Evolutionary conservation across 768 basidiomycete species (phyloP).

Genomic region (Leccinum incarnatum): DNA sequence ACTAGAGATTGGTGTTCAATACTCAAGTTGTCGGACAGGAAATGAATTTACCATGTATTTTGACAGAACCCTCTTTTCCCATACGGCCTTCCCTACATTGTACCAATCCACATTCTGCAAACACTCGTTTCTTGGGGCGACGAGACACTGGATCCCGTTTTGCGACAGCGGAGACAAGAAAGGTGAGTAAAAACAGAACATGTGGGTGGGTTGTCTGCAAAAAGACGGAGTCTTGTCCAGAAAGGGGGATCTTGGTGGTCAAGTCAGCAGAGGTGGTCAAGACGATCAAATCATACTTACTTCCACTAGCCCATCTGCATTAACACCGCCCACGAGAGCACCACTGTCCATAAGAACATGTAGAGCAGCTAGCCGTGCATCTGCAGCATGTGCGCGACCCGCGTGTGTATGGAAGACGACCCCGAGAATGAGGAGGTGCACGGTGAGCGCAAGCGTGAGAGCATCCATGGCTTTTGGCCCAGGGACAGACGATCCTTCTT

Average conservation of each 20-base stretch:
- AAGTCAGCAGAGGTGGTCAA: background rate
- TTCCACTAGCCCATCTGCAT: constrained; percentile 39
- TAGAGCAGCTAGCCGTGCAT: constrained; percentile 52
- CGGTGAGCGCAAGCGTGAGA: constrained; percentile 40
- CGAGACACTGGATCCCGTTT: constrained; percentile 74
- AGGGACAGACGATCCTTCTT: constrained; percentile 3
- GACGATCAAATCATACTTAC: constrained; percentile 29
- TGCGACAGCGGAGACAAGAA: constrained; percentile 61
- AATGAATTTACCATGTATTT: constrained; percentile 13
- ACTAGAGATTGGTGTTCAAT: constrained; percentile 35
- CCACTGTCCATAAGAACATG: constrained; percentile 69
- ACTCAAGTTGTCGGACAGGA: background rate
- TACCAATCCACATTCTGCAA: constrained; percentile 59
- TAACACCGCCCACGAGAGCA: constrained; percentile 36
- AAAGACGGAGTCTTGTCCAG: constrained; percentile 43
- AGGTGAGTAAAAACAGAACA: constrained; percentile 59
- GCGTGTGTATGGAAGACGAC: constrained; percentile 61
- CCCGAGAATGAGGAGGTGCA: constrained; percentile 63
- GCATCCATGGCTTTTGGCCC: constrained; percentile 26
- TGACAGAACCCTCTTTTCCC: constrained; percentile 19
- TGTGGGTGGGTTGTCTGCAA: constrained; percentile 69
- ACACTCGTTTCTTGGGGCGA: constrained; percentile 69
- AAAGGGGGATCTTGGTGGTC: constrained; percentile 26
- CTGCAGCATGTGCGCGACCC: constrained; percentile 47
- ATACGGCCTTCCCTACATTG: constrained; percentile 45